A percentile compares a stretch with the other conserved stretches of the same genome.
Evolutionary conservation across 192 early-diverging fungal genomes (phyloP).

Genomic region (Thoreauomyces humboldtii): DNA sequence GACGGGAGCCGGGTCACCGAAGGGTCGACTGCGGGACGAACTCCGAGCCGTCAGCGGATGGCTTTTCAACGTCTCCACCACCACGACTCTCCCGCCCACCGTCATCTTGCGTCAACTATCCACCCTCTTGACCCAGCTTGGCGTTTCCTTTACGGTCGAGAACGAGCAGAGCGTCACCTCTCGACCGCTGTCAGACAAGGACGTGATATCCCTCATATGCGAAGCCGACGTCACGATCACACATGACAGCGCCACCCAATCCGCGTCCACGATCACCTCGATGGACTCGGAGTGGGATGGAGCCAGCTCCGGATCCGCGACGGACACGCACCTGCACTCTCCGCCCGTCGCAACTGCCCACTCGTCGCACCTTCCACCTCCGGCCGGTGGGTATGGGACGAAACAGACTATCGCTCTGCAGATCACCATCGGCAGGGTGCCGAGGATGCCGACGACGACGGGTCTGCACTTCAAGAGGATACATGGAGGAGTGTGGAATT

Average conservation of each 20-base stretch:
- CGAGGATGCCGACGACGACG: conserved; percentile 23
- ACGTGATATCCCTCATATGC: conserved; percentile 30
- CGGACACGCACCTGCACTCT: too few relatives aligned
- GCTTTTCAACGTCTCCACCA: conserved; percentile 51
- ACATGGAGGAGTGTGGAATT: conserved; percentile 51
- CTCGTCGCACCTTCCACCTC: too few relatives aligned
- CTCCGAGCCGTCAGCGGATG: conserved; percentile 41
- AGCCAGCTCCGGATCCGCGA: too few relatives aligned
- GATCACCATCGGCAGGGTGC: conserved; percentile 43
- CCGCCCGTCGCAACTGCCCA: too few relatives aligned
- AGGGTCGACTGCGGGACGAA: conserved; percentile 33
- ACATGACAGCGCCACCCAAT: conserved; percentile 3
- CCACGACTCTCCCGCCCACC: conserved; percentile 32
- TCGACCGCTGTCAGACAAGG: too few relatives aligned
- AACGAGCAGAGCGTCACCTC: too few relatives aligned
- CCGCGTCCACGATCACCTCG: too few relatives aligned
- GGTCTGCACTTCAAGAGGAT: conserved; percentile 51
- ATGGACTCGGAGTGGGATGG: too few relatives aligned
- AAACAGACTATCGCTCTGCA: conserved; percentile 32
- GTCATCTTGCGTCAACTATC: conserved; percentile 36
- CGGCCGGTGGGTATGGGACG: too few relatives aligned
- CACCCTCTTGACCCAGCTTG: conserved; percentile 14
- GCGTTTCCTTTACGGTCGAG: background rate
- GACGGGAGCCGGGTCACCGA: too few relatives aligned
- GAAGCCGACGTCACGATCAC: conserved; percentile 29